A percentile compares a stretch with the other conserved stretches of the same genome.
Conservation (phyloP, 306 rosid genomes). For the Astragalus glycyphyllos region DNA sequence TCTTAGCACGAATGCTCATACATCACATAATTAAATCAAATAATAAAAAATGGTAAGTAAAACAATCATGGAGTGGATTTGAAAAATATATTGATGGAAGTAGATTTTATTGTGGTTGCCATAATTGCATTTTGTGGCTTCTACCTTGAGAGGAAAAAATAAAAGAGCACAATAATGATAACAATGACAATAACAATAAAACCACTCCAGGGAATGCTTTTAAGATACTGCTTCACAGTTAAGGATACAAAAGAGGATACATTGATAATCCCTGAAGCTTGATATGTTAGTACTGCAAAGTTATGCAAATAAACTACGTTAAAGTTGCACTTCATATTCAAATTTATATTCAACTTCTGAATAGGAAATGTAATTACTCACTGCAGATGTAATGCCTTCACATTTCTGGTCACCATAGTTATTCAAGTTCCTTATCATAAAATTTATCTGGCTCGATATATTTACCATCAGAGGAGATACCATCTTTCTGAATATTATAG, state of each 20-base stretch:
- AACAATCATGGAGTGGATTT: conserved; percentile 12
- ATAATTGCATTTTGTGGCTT: conserved; percentile 29
- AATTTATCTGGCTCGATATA: conserved; percentile 43
- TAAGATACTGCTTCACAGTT: conserved; percentile 40
- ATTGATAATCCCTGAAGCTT: conserved; percentile 66
- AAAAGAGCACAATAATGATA: not conserved
- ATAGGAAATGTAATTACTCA: conserved; percentile 54
- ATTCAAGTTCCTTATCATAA: conserved; percentile 22
- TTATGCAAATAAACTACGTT: conserved; percentile 60
- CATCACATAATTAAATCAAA: conserved; percentile 4
- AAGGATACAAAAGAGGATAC: conserved; percentile 99
- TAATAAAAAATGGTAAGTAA: not conserved
- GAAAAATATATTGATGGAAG: not conserved
- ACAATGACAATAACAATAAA: conserved; percentile 1
- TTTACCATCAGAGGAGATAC: conserved; percentile 44
- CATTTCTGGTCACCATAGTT: conserved; percentile 24
- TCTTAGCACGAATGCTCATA: conserved; percentile 14
- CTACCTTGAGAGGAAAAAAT: conserved; percentile 8
- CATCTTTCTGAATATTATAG: conserved; percentile 50
- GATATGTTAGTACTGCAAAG: conserved; percentile 75
- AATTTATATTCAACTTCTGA: conserved; percentile 41
- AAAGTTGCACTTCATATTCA: conserved; percentile 43
- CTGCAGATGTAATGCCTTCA: conserved; percentile 24
- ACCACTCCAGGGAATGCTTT: conserved; percentile 29
- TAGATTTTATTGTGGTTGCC: conserved; percentile 2